Base-by-base conservation (phyloP, 2,329 filamentous ascomycete species). In the Grosmannia penicillata region DNA sequence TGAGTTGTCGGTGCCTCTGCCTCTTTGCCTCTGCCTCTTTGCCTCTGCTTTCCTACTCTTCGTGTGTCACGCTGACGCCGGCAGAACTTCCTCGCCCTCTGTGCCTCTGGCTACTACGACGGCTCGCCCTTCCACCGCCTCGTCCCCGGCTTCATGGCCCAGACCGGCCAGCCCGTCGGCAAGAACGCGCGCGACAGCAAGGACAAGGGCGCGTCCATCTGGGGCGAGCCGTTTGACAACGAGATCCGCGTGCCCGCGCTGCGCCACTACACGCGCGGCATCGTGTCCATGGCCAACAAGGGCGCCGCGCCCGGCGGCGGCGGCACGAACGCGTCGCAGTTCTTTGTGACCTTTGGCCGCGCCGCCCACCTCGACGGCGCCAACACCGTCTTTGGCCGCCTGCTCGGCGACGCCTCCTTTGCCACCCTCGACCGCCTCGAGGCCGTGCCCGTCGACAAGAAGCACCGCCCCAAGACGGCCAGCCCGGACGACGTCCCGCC, bases 41-140 rank as follows among this genome's bases (percentile, higher is more conserved):
- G 17, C 10, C 37, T 24, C 21, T 29, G 14, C 31, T 39, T 24
- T 13, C 23, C 3, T n/a, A n/a, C 5, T 14, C 3, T 14, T 27
- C 13, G 4, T 18, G 6, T 17, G 14, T 22, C 33, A 6, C 29
- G 32, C 1, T 18, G 14, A 13, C 26, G 11, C 27, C 19, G 2
- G 10, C 55, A 84, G 78, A 93, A 93, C 64, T 93, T 93, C 60
- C 76, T 93, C 48, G 83, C 83, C 38, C 77, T 91, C 45, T 86
- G 82, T 65, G 83, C 82, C 36, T 85, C 81, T 9, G 68, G 67
- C 51, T 85, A 82, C 64, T 91, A 86, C 63, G 65, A 82, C 54
- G 58, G 60, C 51, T 84, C 80, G 19, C 78, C 78, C 44, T 81
- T 91, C 58, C 83, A 91, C 65, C 78, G 83, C 37, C 66, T 83